Conservation (phyloP, 768 basidiomycete genomes). For the Baorangia bicolor region DNA sequence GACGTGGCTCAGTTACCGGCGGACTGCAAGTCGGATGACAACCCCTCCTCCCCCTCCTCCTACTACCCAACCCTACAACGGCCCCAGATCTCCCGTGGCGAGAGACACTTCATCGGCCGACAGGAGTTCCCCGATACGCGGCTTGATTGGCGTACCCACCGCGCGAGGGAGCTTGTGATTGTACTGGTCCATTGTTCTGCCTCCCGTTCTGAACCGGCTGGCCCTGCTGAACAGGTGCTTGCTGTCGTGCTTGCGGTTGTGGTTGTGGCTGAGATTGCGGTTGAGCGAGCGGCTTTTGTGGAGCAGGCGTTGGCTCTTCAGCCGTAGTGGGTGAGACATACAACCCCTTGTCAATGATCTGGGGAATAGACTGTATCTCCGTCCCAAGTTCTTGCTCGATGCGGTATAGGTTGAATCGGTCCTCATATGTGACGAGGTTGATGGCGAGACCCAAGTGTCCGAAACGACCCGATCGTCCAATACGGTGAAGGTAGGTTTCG, state of each 20-base stretch:
- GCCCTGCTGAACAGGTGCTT: constrained; percentile 22
- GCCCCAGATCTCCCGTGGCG: background rate
- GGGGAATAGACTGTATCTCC: constrained; percentile 95
- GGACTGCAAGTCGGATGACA: constrained; percentile 15
- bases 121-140: constrained; percentile 29
- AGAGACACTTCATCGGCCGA: constrained; percentile 24
- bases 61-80: background rate
- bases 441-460: constrained; percentile 97
- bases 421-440: constrained; percentile 97
- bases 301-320: constrained; percentile 47
- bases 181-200: constrained; percentile 25
- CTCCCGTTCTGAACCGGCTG: constrained; percentile 30
- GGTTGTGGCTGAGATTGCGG: constrained; percentile 34
- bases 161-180: constrained; percentile 23
- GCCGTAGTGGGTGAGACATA: constrained; percentile 80
- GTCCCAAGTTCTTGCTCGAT: constrained; percentile 99
- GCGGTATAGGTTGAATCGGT: constrained; percentile 94
- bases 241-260: constrained; percentile 30
- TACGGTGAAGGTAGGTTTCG: constrained; percentile 98
- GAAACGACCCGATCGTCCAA: constrained; percentile 96
- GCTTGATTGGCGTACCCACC: constrained; percentile 25
- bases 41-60: background rate
- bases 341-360: constrained; percentile 83
- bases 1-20: constrained; percentile 8
- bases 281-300: constrained; percentile 37